Percentiles rank a stretch among this genome's conserved stretches.
phyloP scores from a whole-genome alignment of 148 eudicot species.

The Amaranthus cruentus region DNA sequence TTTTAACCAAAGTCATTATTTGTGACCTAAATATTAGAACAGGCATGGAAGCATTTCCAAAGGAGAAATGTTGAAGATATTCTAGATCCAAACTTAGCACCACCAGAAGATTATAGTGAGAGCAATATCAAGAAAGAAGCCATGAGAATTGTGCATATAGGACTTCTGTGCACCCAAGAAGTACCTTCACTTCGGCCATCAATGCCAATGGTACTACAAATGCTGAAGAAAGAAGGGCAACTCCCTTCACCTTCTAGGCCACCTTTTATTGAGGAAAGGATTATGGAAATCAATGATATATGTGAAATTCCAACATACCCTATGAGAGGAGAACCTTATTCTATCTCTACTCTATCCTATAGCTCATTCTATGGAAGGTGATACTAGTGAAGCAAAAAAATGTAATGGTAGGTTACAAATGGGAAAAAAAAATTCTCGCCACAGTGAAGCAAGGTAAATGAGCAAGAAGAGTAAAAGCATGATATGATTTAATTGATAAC shows the following conservation, averaged over 20 bases:
- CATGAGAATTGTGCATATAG: constrained; percentile 44
- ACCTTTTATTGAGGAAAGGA: constrained; percentile 49
- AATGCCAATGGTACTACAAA: constrained; percentile 43
- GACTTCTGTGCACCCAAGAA: constrained; percentile 57
- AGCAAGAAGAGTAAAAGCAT: neutral
- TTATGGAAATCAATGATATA: constrained; percentile 25
- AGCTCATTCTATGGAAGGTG: neutral
- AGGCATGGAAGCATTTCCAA: constrained; percentile 66
- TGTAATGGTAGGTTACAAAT: neutral
- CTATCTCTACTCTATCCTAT: constrained; percentile 6
- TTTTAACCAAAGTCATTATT: constrained; percentile 8
- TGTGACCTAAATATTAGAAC: constrained; percentile 5
- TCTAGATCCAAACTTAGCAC: constrained; percentile 37
- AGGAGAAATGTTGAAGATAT: constrained; percentile 40
- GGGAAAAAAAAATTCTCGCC: neutral
- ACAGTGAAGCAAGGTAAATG: neutral
- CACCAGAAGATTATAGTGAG: neutral
- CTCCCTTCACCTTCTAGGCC: constrained; percentile 48
- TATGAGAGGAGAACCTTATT: constrained; percentile 1
- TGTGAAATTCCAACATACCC: constrained; percentile 12
- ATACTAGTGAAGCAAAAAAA: neutral
- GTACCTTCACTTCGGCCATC: constrained; percentile 48
- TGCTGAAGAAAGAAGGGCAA: constrained; percentile 49
- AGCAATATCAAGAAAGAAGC: constrained; percentile 23
- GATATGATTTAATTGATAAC: neutral